These are phyloP conservation scores for Xylogone sp. DNA, from an alignment of 2,329 filamentous ascomycete species.

Conservation along the genomic window DNA sequence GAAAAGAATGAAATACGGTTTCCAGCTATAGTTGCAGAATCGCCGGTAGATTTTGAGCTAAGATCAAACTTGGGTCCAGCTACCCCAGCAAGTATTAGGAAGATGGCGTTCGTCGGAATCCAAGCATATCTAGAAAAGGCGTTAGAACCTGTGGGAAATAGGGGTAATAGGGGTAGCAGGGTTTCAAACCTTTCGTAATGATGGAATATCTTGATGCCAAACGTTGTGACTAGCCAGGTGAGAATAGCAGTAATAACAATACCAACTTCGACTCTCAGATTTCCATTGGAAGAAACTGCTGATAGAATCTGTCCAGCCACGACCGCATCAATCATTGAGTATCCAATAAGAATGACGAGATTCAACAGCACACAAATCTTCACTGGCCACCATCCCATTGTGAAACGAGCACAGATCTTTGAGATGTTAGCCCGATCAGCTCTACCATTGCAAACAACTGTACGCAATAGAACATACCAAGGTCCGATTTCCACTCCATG, in stretches of 20 bases:
- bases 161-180: neutral
- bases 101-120: slow-evolving; percentile 57
- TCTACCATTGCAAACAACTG: slow-evolving; percentile 12
- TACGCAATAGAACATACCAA: slow-evolving; percentile 37
- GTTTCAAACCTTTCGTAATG: slow-evolving; percentile 55
- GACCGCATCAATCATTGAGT: slow-evolving; percentile 60
- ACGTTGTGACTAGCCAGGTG: slow-evolving; percentile 60
- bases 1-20: slow-evolving; percentile 67
- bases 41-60: slow-evolving; percentile 44
- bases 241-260: slow-evolving; percentile 63
- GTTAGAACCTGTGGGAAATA: too few relatives aligned
- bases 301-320: slow-evolving; percentile 66
- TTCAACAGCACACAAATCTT: slow-evolving; percentile 62
- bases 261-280: slow-evolving; percentile 60
- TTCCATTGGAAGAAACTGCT: slow-evolving; percentile 55
- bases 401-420: slow-evolving; percentile 48
- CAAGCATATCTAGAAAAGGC: slow-evolving; percentile 49
- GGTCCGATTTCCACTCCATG: slow-evolving; percentile 56
- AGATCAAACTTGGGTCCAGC: slow-evolving; percentile 58
- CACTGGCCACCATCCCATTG: slow-evolving; percentile 63
- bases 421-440: slow-evolving; percentile 26
- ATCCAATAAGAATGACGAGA: slow-evolving; percentile 58
- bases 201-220: slow-evolving; percentile 66
- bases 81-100: slow-evolving; percentile 58
- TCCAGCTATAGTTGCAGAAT: slow-evolving; percentile 47